Percentiles rank a stretch among this genome's conserved stretches.
These are phyloP conservation scores for Steccherinum ochraceum DNA, from an alignment of 768 basidiomycete species.

Conservation along the genomic window DNA sequence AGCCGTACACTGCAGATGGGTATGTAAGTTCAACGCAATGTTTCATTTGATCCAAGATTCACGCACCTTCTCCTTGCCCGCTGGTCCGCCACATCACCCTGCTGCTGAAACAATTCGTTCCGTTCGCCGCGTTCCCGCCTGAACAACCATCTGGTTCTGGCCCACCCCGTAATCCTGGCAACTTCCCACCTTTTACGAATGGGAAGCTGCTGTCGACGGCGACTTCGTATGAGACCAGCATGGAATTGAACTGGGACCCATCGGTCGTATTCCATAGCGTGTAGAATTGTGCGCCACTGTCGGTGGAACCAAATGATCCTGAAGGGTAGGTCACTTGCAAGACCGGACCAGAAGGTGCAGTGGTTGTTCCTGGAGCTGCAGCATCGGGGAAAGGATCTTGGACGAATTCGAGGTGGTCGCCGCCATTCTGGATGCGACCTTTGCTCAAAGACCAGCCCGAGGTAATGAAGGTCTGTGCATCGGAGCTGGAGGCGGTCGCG, in stretches of 20 bases:
- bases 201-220: conserved; percentile 61
- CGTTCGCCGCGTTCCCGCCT: conserved; percentile 59
- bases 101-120: conserved; percentile 65
- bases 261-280: conserved; percentile 61
- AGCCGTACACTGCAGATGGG: conserved; percentile 60
- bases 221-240: conserved; percentile 71
- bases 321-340: conserved; percentile 60
- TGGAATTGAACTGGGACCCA: conserved; percentile 50
- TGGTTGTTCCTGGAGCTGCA: conserved; percentile 17
- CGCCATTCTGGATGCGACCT: conserved; percentile 54
- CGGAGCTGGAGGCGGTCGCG: conserved; percentile 43
- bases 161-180: conserved; percentile 73
- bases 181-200: conserved; percentile 74
- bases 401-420: conserved; percentile 53
- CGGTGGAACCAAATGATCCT: conserved; percentile 51
- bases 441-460: conserved; percentile 58
- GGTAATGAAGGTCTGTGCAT: conserved; percentile 45
- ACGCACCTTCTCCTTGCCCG: conserved; percentile 65
- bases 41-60: background rate
- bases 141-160: conserved; percentile 56
- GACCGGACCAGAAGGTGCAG: conserved; percentile 24
- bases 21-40: conserved; percentile 2
- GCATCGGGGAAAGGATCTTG: conserved; percentile 57
- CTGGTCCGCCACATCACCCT: conserved; percentile 70
- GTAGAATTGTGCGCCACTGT: conserved; percentile 64